Evolutionary conservation across 2,329 filamentous ascomycete genomes (phyloP).

Genomic region (Alternaria novae-zelandiae): DNA sequence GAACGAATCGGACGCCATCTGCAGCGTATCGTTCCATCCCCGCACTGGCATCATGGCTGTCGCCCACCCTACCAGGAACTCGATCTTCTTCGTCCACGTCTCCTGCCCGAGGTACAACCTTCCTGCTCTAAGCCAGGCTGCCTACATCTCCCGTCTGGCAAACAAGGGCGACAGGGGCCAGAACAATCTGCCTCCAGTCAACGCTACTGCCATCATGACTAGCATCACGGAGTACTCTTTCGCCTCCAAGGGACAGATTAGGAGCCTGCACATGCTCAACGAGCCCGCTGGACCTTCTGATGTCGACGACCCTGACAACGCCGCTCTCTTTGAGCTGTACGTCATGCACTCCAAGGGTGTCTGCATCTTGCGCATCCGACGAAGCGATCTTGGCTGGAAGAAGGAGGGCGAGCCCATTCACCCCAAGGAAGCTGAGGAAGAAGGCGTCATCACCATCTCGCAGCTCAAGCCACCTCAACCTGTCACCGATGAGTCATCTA

Average conservation of each 20-base stretch:
- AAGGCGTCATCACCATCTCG: constrained; percentile 75
- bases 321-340: constrained; percentile 89
- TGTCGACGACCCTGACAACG: constrained; percentile 67
- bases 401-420: constrained; percentile 86
- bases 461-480: constrained; percentile 61
- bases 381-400: constrained; percentile 89
- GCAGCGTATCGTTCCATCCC: constrained; percentile 94
- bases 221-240: constrained; percentile 96
- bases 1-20: constrained; percentile 97
- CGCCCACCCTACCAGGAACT: constrained; percentile 95
- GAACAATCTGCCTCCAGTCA: constrained; percentile 77
- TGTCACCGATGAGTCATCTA: constrained; percentile 46
- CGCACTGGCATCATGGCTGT: constrained; percentile 91
- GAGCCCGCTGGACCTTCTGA: constrained; percentile 67
- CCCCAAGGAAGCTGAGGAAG: constrained; percentile 75
- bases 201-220: constrained; percentile 96
- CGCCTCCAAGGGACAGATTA: constrained; percentile 80
- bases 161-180: constrained; percentile 53
- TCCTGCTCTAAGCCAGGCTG: constrained; percentile 79
- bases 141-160: constrained; percentile 80
- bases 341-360: constrained; percentile 97
- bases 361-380: constrained; percentile 85
- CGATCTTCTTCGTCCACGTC: constrained; percentile 94
- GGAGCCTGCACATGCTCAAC: constrained; percentile 87
- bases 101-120: constrained; percentile 93